A percentile compares a stretch with the other conserved stretches of the same genome.
These are phyloP conservation scores for Cryptococcus hybrid DNA, from an alignment of 1,284 basidiomycete species.

Conservation along the genomic window DNA sequence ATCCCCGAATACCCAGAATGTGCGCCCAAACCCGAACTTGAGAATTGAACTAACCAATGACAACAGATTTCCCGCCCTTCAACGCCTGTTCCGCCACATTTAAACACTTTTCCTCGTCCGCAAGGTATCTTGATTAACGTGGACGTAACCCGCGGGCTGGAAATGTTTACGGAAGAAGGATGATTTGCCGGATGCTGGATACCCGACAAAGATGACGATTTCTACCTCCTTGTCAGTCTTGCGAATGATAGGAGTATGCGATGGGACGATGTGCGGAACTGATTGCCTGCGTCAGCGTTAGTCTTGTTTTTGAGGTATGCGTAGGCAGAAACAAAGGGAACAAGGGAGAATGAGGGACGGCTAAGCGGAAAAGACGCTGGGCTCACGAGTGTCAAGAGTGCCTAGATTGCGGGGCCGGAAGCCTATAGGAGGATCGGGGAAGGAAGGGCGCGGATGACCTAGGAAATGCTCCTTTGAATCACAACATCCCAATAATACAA, in stretches of 20 bases:
- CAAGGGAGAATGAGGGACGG: not conserved
- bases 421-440: constrained; percentile 37
- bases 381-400: constrained; percentile 22
- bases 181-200: constrained; percentile 84
- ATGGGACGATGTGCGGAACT: constrained; percentile 63
- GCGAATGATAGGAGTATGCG: constrained; percentile 62
- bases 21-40: too few relatives aligned
- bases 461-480: constrained; percentile 62
- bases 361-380: not conserved
- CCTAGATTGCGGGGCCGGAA: constrained; percentile 34
- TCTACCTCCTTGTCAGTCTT: constrained; percentile 53
- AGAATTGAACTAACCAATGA: constrained; percentile 61
- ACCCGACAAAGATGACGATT: constrained; percentile 82
- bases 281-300: constrained; percentile 12
- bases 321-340: not conserved
- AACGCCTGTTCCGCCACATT: constrained; percentile 62
- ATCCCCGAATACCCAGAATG: too few relatives aligned
- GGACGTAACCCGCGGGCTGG: constrained; percentile 64
- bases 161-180: constrained; percentile 74
- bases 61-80: constrained; percentile 61
- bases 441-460: constrained; percentile 51
- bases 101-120: constrained; percentile 69
- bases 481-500: not conserved
- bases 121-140: constrained; percentile 84
- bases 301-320: not conserved